These are phyloP conservation scores for Cladosporium velox DNA, from an alignment of 2,329 filamentous ascomycete species.

Conservation along the genomic window DNA sequence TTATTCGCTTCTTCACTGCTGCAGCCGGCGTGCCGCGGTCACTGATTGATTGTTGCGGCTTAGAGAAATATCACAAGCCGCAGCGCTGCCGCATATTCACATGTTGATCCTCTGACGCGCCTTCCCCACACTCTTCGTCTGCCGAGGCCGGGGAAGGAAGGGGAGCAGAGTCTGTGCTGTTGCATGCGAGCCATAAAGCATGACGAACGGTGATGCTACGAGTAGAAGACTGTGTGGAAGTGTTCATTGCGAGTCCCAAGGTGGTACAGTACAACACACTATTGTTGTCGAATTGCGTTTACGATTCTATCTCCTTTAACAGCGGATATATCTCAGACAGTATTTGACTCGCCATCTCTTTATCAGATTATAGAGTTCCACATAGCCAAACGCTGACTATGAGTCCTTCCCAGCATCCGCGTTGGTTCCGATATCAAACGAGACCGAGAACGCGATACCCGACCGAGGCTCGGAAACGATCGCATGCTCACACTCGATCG, in stretches of 20 bases:
- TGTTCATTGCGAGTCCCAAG: background rate
- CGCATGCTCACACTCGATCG: background rate
- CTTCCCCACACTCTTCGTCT: conserved; percentile 9
- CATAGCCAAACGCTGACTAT: background rate
- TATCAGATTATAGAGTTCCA: background rate
- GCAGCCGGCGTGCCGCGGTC: background rate
- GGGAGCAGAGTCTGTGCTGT: background rate
- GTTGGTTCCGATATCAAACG: conserved; percentile 5
- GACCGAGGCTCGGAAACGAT: background rate
- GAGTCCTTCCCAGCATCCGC: background rate
- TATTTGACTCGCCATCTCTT: background rate
- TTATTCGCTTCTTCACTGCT: background rate
- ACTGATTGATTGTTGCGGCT: background rate
- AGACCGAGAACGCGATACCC: background rate
- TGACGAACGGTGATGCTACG: background rate
- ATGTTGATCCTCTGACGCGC: conserved; percentile 12
- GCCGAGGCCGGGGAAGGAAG: conserved; percentile 7
- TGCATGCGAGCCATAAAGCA: background rate
- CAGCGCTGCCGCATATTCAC: background rate
- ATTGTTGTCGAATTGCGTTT: background rate
- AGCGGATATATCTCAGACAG: background rate
- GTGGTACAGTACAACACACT: background rate
- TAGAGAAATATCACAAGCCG: conserved; percentile 9
- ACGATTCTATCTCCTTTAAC: background rate
- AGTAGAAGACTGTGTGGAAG: background rate